Evolutionary conservation across 176 grass and related monocot genomes (phyloP).

Genomic region (Otatea glauca): DNA sequence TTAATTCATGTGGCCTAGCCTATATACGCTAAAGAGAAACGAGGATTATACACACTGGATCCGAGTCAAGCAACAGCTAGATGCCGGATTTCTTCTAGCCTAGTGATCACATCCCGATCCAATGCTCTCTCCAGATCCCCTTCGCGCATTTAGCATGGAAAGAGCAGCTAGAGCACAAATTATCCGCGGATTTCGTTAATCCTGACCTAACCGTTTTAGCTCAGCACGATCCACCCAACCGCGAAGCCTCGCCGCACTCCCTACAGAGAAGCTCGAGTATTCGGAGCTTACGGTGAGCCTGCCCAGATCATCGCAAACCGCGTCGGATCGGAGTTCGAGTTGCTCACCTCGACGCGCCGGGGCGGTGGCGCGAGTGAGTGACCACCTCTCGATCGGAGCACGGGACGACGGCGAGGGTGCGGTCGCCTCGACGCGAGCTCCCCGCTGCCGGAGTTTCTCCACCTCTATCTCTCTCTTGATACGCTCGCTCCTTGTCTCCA

Average conservation of each 20-base stretch:
- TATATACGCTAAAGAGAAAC: neutral
- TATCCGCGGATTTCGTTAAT: neutral
- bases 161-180: neutral
- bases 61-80: neutral
- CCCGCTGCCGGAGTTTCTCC: neutral
- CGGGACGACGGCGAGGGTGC: neutral
- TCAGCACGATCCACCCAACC: neutral
- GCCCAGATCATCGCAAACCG: neutral
- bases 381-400: neutral
- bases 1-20: neutral
- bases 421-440: conserved; percentile 29
- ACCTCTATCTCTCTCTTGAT: neutral
- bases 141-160: neutral
- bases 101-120: neutral
- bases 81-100: neutral
- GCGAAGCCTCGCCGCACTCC: neutral
- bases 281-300: neutral
- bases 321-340: neutral
- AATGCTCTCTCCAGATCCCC: neutral
- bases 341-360: conserved; percentile 38
- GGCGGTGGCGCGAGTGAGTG: neutral
- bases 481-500: no score
- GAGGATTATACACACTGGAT: neutral
- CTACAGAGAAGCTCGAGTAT: neutral
- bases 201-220: neutral